Conservation (phyloP, 352 stramenopile genomes). For the Plasmopara muralis region DNA sequence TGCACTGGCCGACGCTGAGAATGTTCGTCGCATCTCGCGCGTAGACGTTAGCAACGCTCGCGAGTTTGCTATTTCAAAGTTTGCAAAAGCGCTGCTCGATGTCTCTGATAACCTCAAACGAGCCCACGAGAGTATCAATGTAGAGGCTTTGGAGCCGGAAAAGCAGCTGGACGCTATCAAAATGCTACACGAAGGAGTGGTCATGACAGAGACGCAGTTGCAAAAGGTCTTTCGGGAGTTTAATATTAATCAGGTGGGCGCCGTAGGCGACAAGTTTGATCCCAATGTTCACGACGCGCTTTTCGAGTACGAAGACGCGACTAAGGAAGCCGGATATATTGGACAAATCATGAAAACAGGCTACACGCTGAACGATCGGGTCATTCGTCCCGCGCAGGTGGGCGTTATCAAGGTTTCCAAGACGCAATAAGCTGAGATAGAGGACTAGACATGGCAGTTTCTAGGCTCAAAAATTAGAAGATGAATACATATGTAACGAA, state of each 20-base stretch:
- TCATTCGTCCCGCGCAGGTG: constrained; percentile 95
- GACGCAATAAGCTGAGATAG: constrained; percentile 17
- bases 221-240: constrained; percentile 94
- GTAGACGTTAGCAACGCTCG: constrained; percentile 91
- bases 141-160: constrained; percentile 64
- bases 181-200: constrained; percentile 76
- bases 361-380: constrained; percentile 94
- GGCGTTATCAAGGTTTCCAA: constrained; percentile 75
- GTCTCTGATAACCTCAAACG: constrained; percentile 97
- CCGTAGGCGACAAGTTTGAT: constrained; percentile 95
- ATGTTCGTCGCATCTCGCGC: constrained; percentile 92
- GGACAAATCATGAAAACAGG: constrained; percentile 96
- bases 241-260: constrained; percentile 89
- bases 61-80: constrained; percentile 94
- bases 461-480: too few species aligned
- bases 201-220: constrained; percentile 95
- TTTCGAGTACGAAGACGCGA: constrained; percentile 94
- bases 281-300: constrained; percentile 97
- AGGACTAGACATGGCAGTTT: too few species aligned
- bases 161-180: constrained; percentile 66
- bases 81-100: constrained; percentile 95
- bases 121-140: constrained; percentile 86
- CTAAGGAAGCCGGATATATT: constrained; percentile 86
- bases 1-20: constrained; percentile 96
- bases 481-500: too few species aligned